Base-by-base conservation (phyloP, 164 flowering plant genomes). In the Liriodendron chinense region DNA sequence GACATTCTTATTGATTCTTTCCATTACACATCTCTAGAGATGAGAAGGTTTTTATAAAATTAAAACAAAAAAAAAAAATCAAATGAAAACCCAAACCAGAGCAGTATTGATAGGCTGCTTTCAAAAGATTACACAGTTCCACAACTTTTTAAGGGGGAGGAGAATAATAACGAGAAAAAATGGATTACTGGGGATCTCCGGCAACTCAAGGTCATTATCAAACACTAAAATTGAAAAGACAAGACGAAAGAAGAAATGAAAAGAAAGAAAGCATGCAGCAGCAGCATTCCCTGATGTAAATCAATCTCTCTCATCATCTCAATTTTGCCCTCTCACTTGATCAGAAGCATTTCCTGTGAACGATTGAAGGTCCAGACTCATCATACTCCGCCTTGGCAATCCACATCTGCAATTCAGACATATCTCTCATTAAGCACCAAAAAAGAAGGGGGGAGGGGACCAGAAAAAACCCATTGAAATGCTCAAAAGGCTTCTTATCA, bases 331-430 rank as follows among this genome's bases (percentile, higher is more conserved):
- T 10, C 26, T 22, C 61, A 14, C n/a, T 22, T 57, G 16, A 74
- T 79, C 23, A 83, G 83, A 80, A 83, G 78, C 85, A 83, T 74
- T 83, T 83, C 83, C 85, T 83, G 75, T 83, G 85, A 25, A 83
- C 85, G n/a, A 83, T 83, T 2, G 85, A 83, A 48, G 85, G 85
- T 25, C 85, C 85, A 53, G 83, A 83, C 73, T 83, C 85, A 12
- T 83, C 85, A 47, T 83, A 83, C 76, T 83, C 85, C 0, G 81
- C 79, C 76, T 83, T 83, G 2, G 83, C 81, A 62, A 83, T 80
- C 85, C 85, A 83, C 85, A 83, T 83, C 85, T 83, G 80, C 81
- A 80, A 43, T 47, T 70, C 62, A 49, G 25, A 72, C 69, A 34
- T 1, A 0, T 49, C 22, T 49, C 22, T 26, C 49, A 59, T 72